Percentiles rank a stretch among this genome's conserved stretches.
These are phyloP conservation scores for Meira miltonrushii DNA, from an alignment of 1,284 basidiomycete species.

Conservation along the genomic window DNA sequence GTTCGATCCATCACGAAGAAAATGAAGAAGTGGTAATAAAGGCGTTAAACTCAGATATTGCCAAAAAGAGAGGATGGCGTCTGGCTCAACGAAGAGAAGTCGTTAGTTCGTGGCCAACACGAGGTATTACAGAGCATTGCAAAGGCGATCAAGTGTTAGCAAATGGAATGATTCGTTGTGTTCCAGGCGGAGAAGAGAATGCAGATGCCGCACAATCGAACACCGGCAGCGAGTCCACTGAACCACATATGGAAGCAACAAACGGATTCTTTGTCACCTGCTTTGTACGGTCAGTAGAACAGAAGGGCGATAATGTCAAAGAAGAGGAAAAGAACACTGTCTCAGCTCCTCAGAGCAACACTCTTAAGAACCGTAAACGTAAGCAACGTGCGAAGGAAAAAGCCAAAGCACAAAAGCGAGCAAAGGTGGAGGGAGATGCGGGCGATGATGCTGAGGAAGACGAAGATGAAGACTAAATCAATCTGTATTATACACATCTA, in stretches of 20 bases:
- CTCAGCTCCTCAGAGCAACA: conserved; percentile 1
- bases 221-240: no score
- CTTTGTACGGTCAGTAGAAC: conserved; percentile 12
- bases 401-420: background rate
- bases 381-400: background rate
- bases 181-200: conserved; percentile 10
- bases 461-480: background rate
- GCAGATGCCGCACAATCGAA: background rate
- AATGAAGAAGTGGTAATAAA: conserved; percentile 76
- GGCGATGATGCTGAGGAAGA: background rate
- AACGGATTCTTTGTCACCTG: conserved; percentile 17
- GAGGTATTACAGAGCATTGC: conserved; percentile 28
- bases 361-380: background rate
- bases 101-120: conserved; percentile 34
- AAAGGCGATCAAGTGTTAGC: conserved; percentile 1
- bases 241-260: conserved; percentile 6
- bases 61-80: conserved; percentile 24
- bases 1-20: conserved; percentile 82
- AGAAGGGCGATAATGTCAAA: background rate
- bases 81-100: conserved; percentile 28
- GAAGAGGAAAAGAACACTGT: background rate
- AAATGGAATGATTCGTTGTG: conserved; percentile 15
- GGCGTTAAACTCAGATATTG: conserved; percentile 29
- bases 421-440: background rate
- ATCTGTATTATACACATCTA: no score